phyloP scores from a whole-genome alignment of 768 basidiomycete species.

The Clitopilus passeckerianus region DNA sequence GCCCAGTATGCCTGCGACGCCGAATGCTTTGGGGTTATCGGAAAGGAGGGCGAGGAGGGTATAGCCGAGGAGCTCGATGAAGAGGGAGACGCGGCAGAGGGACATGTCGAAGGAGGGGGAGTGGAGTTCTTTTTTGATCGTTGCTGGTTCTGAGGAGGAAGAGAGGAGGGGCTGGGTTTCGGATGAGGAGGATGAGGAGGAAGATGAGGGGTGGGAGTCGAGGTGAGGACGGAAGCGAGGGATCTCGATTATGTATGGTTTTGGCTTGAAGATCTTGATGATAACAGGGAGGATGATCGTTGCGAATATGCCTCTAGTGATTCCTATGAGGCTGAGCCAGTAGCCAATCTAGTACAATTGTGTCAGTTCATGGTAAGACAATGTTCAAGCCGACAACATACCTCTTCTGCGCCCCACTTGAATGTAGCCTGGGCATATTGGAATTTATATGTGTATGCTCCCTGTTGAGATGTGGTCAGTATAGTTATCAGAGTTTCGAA shows the following conservation, averaged over 20 bases:
- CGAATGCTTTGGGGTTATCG: slow-evolving; percentile 41
- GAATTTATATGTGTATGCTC: slow-evolving; percentile 50
- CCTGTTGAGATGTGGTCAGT: too few relatives aligned
- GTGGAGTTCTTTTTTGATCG: slow-evolving; percentile 26
- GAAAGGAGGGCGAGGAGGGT: slow-evolving; percentile 38
- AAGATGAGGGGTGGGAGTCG: background rate
- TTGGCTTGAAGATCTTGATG: slow-evolving; percentile 50
- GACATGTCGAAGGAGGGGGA: slow-evolving; percentile 59
- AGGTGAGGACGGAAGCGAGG: background rate
- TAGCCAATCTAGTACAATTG: slow-evolving; percentile 54
- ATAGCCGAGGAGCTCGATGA: slow-evolving; percentile 49
- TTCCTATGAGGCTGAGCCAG: slow-evolving; percentile 54
- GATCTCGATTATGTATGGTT: slow-evolving; percentile 21
- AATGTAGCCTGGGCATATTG: slow-evolving; percentile 62
- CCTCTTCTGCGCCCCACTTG: slow-evolving; percentile 63
- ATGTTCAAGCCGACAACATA: slow-evolving; percentile 14
- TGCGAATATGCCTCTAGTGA: slow-evolving; percentile 49
- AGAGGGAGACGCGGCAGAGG: slow-evolving; percentile 55
- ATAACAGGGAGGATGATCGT: slow-evolving; percentile 55
- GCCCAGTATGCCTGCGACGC: slow-evolving; percentile 40
- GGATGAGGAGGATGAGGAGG: background rate
- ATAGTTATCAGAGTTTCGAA: too few relatives aligned
- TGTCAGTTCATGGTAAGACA: background rate
- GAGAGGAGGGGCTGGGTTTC: slow-evolving; percentile 24
- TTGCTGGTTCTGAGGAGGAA: background rate